Evolutionary conservation across 192 early-diverging fungal species (phyloP).

Genomic region (Nowakowskiella sp.): DNA sequence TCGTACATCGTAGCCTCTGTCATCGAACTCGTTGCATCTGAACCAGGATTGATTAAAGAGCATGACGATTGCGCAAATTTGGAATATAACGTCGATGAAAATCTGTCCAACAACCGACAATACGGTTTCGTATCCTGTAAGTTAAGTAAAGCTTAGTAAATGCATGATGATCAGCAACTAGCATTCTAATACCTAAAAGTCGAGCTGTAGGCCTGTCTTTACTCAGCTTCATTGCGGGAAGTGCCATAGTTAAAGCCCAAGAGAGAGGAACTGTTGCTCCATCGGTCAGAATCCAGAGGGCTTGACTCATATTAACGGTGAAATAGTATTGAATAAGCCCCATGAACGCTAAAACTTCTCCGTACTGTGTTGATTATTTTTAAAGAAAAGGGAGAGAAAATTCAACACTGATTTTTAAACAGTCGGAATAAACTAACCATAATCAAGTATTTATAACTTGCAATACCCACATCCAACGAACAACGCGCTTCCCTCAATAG

Average conservation of each 20-base stretch:
- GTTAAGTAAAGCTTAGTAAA: too few relatives aligned
- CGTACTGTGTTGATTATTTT: constrained; percentile 42
- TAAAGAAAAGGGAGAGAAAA: constrained; percentile 16
- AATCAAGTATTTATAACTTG: constrained; percentile 71
- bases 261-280: constrained; percentile 58
- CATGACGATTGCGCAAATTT: constrained; percentile 42
- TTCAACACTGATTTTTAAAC: background rate
- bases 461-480: constrained; percentile 65
- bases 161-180: background rate
- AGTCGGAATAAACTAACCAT: background rate
- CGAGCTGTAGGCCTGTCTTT: constrained; percentile 62
- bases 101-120: constrained; percentile 61
- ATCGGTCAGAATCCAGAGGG: constrained; percentile 71
- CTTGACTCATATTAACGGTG: constrained; percentile 58
- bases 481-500: constrained; percentile 66
- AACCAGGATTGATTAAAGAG: constrained; percentile 68
- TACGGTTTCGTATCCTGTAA: constrained; percentile 50
- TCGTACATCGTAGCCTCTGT: constrained; percentile 46
- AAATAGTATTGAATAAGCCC: constrained; percentile 68
- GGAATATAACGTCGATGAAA: constrained; percentile 62
- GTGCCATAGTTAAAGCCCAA: constrained; percentile 58
- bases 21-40: constrained; percentile 74
- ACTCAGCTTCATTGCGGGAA: constrained; percentile 47
- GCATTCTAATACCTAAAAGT: constrained; percentile 38
- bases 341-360: constrained; percentile 59